Conservation (phyloP, 2,329 filamentous ascomycete species). For the Xylariaceae sp. region DNA sequence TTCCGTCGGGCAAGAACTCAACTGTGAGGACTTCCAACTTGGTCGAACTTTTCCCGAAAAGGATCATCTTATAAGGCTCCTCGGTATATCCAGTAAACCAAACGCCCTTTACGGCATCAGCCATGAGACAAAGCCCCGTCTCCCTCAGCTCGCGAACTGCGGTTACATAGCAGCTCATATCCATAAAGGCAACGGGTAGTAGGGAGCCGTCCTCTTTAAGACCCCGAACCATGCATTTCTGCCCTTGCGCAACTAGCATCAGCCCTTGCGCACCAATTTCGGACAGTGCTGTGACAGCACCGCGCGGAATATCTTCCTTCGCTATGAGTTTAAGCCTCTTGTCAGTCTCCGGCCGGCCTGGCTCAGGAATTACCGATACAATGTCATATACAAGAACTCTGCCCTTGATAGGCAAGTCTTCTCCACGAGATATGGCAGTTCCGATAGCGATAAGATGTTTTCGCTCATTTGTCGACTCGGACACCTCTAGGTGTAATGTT, state of each 20-base stretch:
- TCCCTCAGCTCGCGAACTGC: constrained; percentile 82
- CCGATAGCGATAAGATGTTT: constrained; percentile 84
- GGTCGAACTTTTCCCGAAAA: constrained; percentile 86
- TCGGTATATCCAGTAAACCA: constrained; percentile 98
- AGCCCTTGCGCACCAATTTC: constrained; percentile 87
- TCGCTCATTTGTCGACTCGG: constrained; percentile 87
- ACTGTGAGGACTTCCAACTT: constrained; percentile 79
- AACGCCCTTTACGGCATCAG: constrained; percentile 89
- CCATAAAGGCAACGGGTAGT: constrained; percentile 94
- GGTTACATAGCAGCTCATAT: constrained; percentile 93
- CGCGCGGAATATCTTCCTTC: constrained; percentile 89
- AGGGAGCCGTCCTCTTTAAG: constrained; percentile 94
- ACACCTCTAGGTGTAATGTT: constrained; percentile 84
- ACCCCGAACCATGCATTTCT: constrained; percentile 96
- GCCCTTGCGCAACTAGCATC: constrained; percentile 88
- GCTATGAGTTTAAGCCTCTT: constrained; percentile 84
- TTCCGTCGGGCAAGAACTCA: constrained; percentile 87
- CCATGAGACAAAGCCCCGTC: constrained; percentile 85
- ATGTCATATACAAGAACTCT: constrained; percentile 91
- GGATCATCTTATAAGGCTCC: constrained; percentile 93
- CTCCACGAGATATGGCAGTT: constrained; percentile 84
- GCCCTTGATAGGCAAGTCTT: constrained; percentile 86
- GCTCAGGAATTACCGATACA: constrained; percentile 88
- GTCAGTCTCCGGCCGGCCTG: constrained; percentile 83
- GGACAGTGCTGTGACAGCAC: constrained; percentile 85